Base-by-base conservation (phyloP, 2,329 filamentous ascomycete genomes). In the Colletotrichum phormii region DNA sequence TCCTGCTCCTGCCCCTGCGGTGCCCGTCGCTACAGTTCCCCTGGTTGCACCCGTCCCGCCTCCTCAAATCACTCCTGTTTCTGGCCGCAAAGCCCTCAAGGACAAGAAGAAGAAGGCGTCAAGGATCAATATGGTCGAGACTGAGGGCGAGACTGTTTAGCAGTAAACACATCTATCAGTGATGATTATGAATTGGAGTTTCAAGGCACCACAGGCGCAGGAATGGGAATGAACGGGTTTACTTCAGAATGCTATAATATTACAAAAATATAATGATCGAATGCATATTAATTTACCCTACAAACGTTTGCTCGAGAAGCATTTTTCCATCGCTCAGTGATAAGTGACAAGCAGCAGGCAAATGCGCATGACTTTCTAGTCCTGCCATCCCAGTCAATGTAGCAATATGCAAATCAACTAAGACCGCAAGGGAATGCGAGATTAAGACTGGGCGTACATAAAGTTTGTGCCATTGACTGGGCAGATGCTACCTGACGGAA, bases 121-220 rank as follows among this genome's bases (percentile, higher is more conserved):
- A 31, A 49, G 18, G 7, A 24, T 7, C 24, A 22, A 5, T 1
- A 9, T 8, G 11, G 5, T 29, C 18, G 26, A 31, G 24, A 11
- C 12, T 13, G 11, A 24, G 51, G n/a, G 2, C 12, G 51, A 57
- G 51, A 33, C 31, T n/a, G 57, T 18, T 12, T 37, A 58, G 51
- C 46, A 68, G 53, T 59, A 59, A 68, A 18, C 31, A 18, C 11
- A 57, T 55, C 26, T 42, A n/a, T 13, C 6, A 18, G 18, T 49
- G 24, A n/a, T 26, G 29, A 63, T 60, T 46, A 18, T 59, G 70
- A 63, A 49, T 71, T 33, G 65, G 70, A 46, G 65, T 72, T 72
- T 49, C 42, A 49, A 69, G 42, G 66, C 54, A 64, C 65, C 24
- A 69, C 18, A 33, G 42, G 53, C 54, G 65, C 22, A 35, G 26